Evolutionary conservation across 371 early-diverging fungal genomes (phyloP), one percentile per base, ranked within the genome.

Genomic region (Zopfochytrium polystomum): DNA sequence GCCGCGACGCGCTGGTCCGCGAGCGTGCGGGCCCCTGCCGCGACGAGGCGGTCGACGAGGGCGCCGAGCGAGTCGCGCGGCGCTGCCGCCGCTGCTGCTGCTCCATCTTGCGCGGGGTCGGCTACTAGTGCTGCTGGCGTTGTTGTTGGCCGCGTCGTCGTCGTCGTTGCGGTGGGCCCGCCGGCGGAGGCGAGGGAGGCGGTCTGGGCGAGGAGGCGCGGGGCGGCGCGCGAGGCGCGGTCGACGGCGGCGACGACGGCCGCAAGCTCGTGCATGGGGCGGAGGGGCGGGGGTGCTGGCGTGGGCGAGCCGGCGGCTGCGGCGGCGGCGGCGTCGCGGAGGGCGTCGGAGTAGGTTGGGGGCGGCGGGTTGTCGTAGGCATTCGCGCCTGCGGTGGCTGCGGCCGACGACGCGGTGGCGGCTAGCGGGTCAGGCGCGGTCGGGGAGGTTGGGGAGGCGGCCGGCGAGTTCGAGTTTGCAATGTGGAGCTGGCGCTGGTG

Each of bases 41-140:
- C 52, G 1, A 65, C 58, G 26, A 73, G 66, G 46, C 62, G 66
- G 49, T 73, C 67, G 33, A 73, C 67, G 44, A 73, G 45, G 20
- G 26, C 26, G 42, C 64, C 53, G 62, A 73, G 30, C 6, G 64
- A 51, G 34, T 45, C 35, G 47, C 30, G 64, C 18, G 47, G 18
- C 43, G 48, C 43, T 0, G 42, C 23, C 1, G 49, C 30, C 13
- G 58, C 58, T 46, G 49, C 31, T 34, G 47, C 49, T 0, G 58
- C 58, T 29, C 26, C 11, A 43, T 18, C 43, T 20, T 15, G 15
- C 43, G 18, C 15, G 43, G 18, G 20, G 43, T 20, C 43, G 20
- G 20, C 20, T 43, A 43, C 18, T 15, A 18, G 18, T 18, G 26
- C 13, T 13, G 48, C 57, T 51, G 26, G 26, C 18, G 35, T 27